Conservation (phyloP, 169 alveolate genomes). For the Plasmodium berghei region DNA sequence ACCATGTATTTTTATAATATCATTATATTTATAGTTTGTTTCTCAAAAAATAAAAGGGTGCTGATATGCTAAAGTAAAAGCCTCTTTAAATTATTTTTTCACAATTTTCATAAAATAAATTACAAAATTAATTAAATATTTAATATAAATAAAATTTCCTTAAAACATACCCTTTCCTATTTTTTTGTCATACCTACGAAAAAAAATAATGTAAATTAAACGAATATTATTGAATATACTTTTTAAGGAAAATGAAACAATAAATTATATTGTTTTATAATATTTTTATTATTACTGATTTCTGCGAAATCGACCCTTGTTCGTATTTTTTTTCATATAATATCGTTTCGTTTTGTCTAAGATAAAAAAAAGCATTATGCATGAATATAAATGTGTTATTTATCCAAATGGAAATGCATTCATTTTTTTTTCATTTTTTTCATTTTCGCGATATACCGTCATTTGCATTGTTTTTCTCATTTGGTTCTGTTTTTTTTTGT, state of each 20-base stretch:
- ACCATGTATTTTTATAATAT: too few species aligned
- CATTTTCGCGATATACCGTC: background rate
- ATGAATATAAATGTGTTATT: background rate
- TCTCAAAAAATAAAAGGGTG: too few species aligned
- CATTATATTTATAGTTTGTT: too few species aligned
- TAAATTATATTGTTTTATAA: background rate
- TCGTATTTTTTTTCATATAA: slow-evolving; percentile 34
- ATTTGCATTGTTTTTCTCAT: background rate
- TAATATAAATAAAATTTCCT: background rate
- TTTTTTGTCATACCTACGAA: slow-evolving; percentile 53
- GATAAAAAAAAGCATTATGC: background rate
- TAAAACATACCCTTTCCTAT: slow-evolving; percentile 66
- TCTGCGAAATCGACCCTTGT: slow-evolving; percentile 44
- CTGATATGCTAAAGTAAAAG: too few species aligned
- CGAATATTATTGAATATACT: background rate
- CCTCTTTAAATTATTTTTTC: too few species aligned
- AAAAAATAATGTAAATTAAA: background rate
- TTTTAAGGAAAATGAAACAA: background rate
- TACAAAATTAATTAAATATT: too few species aligned
- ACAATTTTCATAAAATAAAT: too few species aligned
- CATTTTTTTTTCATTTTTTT: background rate
- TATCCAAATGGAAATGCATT: background rate
- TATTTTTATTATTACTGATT: slow-evolving; percentile 41
- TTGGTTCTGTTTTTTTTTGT: background rate
- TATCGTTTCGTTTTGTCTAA: slow-evolving; percentile 31